Conservation (phyloP, 805 yeast genomes). For the fission yeast (Schizosaccharomyces pombe) region DNA sequence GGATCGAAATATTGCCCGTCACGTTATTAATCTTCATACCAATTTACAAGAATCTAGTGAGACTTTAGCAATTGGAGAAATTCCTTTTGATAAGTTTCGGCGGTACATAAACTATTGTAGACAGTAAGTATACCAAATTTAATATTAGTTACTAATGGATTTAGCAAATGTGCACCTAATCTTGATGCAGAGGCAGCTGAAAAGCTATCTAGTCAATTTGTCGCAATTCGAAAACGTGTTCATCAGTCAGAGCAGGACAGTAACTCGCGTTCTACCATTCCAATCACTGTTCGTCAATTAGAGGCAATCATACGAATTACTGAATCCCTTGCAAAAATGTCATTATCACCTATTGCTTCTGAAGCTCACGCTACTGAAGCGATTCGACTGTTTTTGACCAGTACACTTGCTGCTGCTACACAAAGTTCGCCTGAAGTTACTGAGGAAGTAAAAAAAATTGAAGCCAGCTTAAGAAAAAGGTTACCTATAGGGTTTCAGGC, state of each 20-base stretch:
- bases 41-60: conserved; percentile 16
- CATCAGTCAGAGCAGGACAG: conserved; percentile 59
- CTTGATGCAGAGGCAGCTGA: conserved; percentile 75
- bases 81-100: conserved; percentile 75
- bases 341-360: conserved; percentile 58
- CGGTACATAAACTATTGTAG: conserved; percentile 80
- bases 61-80: conserved; percentile 42
- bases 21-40: conserved; percentile 77
- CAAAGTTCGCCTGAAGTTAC: conserved; percentile 29
- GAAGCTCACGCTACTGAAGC: conserved; percentile 90
- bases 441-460: conserved; percentile 55
- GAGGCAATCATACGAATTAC: conserved; percentile 93
- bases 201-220: conserved; percentile 74
- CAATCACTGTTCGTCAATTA: conserved; percentile 89
- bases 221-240: conserved; percentile 63
- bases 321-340: conserved; percentile 75
- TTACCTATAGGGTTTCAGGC: conserved; percentile 94
- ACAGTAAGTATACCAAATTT: conserved; percentile 13
- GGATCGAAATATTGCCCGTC: conserved; percentile 70
- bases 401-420: conserved; percentile 87
- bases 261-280: conserved; percentile 80
- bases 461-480: conserved; percentile 65
- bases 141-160: not conserved
- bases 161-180: conserved; percentile 65
- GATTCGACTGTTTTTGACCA: conserved; percentile 76